Conservation (phyloP, 2,329 filamentous ascomycete species). For the Xylaria hypoxylon region DNA sequence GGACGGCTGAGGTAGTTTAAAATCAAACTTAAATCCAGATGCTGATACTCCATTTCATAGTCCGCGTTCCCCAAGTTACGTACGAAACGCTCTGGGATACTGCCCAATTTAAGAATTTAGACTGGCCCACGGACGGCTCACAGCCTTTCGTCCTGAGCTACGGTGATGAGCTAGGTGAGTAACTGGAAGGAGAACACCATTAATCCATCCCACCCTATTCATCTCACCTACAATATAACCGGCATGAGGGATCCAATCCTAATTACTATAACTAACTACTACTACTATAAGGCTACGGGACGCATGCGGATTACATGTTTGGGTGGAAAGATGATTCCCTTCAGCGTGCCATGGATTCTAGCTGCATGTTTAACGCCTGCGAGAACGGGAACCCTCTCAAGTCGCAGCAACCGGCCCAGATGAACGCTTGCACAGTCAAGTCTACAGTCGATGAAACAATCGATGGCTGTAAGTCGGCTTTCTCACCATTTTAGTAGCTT, state of each 20-base stretch:
- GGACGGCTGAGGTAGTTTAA: too few relatives aligned
- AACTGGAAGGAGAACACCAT: too few relatives aligned
- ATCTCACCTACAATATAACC: too few relatives aligned
- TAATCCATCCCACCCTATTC: too few relatives aligned
- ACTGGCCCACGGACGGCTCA: slow-evolving; percentile 52
- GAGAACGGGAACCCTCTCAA: slow-evolving; percentile 48
- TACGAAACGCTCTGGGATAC: slow-evolving; percentile 61
- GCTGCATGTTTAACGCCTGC: slow-evolving; percentile 50
- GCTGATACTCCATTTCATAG: slow-evolving; percentile 17
- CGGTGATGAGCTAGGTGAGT: slow-evolving; percentile 45
- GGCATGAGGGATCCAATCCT: neutral
- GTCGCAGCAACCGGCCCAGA: slow-evolving; percentile 46
- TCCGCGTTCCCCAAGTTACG: slow-evolving; percentile 56
- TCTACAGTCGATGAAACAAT: slow-evolving; percentile 46
- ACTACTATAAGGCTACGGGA: slow-evolving; percentile 54
- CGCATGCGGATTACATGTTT: slow-evolving; percentile 56
- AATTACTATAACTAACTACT: too few relatives aligned
- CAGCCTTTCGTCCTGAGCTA: slow-evolving; percentile 50
- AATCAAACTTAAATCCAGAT: neutral
- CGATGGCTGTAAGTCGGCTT: slow-evolving; percentile 44
- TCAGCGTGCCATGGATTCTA: slow-evolving; percentile 51
- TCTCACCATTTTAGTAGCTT: accelerated
- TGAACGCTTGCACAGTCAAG: slow-evolving; percentile 47
- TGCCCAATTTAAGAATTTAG: slow-evolving; percentile 53
- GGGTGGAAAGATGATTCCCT: slow-evolving; percentile 52